Evolutionary conservation across 2,329 filamentous ascomycete species (phyloP), one percentile per base, ranked within the genome.

Genomic region (Cadophora sp.): DNA sequence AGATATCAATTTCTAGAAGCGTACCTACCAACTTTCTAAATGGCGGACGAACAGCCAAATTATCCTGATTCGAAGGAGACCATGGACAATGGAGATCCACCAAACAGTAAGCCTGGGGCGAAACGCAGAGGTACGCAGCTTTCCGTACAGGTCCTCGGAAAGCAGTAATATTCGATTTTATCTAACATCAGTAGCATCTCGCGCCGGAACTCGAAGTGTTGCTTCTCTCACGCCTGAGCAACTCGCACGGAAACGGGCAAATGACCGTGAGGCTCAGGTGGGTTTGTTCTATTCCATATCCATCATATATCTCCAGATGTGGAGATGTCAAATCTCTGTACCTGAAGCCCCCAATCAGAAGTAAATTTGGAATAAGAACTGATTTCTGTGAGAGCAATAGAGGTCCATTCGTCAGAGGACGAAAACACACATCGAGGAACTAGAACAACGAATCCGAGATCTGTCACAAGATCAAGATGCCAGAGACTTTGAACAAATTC

Each of bases 181-280:
- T 62, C 69, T 72, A 64, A 75, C 69, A 66, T 18, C 43, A 66
- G 22, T 45, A 76, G 74, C 72, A 59, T 75, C 74, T 41, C 72
- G 75, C 48, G 75, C 74, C 84, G 86, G 85, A 58, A 86, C 91
- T 67, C 88, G 93, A 72, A 94, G 92, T 70, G 94, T 97, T 65
- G 93, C 93, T 70, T 95, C 92, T 75, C 84, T 97, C 76, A 96
- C 92, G 22, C 91, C 92, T 16, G 91, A 93, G 70, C 94, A 97
- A 80, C 86, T 97, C 66, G 92, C 91, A 41, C 90, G 94, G 78
- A 97, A 97, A 83, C 86, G 94, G 71, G 92, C 93, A 76, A 97
- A 97, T 81, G 94, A 97, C 78, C 88, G 94, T 69, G 93, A 97
- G 79, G 94, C 94, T 50, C 94, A 97, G 33, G 55, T 58, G n/a